Percentiles rank a stretch among this genome's conserved stretches.
phyloP scores from a whole-genome alignment of 2,329 filamentous ascomycete species.

The Leptographium lundbergii region DNA sequence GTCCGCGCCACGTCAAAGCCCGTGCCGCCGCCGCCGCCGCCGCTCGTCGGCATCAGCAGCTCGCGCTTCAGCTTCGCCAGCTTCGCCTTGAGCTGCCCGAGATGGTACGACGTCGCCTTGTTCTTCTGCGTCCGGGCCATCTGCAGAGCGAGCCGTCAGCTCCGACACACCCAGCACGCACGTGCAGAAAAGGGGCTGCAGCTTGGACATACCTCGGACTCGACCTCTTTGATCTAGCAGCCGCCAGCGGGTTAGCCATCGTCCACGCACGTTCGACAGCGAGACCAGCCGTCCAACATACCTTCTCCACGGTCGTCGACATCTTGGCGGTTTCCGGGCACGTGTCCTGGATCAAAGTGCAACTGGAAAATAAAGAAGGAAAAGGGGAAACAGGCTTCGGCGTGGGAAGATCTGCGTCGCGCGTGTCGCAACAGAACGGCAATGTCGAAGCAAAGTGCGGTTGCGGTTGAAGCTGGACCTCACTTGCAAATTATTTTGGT shows the following conservation, averaged over 20 bases:
- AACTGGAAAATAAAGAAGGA: too few species aligned
- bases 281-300: constrained; percentile 17
- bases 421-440: background rate
- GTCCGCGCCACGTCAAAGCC: constrained; percentile 98
- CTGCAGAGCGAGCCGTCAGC: constrained; percentile 25
- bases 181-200: background rate
- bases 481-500: constrained; percentile 5
- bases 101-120: constrained; percentile 85
- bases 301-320: constrained; percentile 97
- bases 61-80: constrained; percentile 96
- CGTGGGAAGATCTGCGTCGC: background rate
- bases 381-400: too few species aligned
- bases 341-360: background rate
- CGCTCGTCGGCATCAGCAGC: constrained; percentile 68
- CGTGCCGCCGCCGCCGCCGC: constrained; percentile 69
- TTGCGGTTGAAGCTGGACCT: background rate
- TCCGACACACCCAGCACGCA: background rate
- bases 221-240: constrained; percentile 81
- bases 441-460: background rate
- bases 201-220: constrained; percentile 81
- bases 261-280: constrained; percentile 7
- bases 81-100: constrained; percentile 95
- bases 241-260: constrained; percentile 4
- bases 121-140: constrained; percentile 98
- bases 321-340: constrained; percentile 40